Percentiles rank a stretch among this genome's conserved stretches.
phyloP scores from a whole-genome alignment of 495 filamentous ascomycete species.

The Stereocaulon alpinum region DNA sequence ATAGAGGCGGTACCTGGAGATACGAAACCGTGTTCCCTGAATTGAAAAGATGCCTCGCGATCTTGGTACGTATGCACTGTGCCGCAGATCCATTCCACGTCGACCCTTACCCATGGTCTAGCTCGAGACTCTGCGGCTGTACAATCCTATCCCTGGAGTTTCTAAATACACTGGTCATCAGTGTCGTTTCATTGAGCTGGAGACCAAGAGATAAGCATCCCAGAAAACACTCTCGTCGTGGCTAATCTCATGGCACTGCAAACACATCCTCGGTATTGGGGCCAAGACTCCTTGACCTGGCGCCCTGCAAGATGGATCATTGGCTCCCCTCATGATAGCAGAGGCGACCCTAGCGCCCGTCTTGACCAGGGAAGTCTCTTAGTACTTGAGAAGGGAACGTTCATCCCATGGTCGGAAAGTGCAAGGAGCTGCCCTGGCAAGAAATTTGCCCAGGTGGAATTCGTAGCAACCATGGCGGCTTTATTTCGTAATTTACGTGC shows the following conservation, averaged over 20 bases:
- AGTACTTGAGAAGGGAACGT: constrained; percentile 27
- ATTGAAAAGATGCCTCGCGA: constrained; percentile 36
- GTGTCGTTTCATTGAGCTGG: constrained; percentile 6
- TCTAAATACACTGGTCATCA: no score
- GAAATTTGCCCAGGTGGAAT: constrained; percentile 45
- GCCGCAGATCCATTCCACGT: no score
- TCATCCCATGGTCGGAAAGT: constrained; percentile 41
- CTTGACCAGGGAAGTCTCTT: not conserved
- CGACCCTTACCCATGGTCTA: not conserved
- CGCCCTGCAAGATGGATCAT: constrained; percentile 27
- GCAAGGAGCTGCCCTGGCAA: constrained; percentile 38
- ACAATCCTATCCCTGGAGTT: not conserved
- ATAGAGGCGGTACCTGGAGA: constrained; percentile 23
- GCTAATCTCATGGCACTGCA: constrained; percentile 32
- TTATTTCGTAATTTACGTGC: constrained; percentile 34
- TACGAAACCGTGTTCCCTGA: constrained; percentile 34
- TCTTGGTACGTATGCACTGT: constrained; percentile 30
- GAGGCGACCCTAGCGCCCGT: no score
- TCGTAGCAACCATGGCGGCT: constrained; percentile 37
- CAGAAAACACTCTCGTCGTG: constrained; percentile 28
- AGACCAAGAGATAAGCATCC: constrained; percentile 26
- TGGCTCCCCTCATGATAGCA: no score
- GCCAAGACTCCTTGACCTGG: constrained; percentile 26
- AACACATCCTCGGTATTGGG: constrained; percentile 37
- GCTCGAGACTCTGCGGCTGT: constrained; percentile 20